A percentile compares a stretch with the other conserved stretches of the same genome.
Conservation (phyloP, 2,329 filamentous ascomycete species). For the Ophiosphaerella korrae region DNA sequence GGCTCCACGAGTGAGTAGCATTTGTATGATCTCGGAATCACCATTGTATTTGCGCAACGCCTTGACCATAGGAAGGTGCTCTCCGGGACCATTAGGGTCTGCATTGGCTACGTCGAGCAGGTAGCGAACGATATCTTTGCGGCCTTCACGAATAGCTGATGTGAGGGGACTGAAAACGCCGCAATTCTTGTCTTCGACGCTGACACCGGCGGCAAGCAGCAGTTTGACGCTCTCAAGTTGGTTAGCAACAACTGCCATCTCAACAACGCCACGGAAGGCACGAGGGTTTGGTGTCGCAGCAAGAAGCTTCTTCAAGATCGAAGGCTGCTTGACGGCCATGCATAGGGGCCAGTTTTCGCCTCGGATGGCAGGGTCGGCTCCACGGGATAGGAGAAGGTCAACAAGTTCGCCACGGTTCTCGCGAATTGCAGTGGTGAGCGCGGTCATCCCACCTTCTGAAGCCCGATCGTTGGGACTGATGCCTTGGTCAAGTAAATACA, state of each 20-base stretch:
- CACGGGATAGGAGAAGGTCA: constrained; percentile 62
- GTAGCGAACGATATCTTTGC: constrained; percentile 64
- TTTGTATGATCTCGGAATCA: constrained; percentile 65
- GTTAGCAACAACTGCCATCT: constrained; percentile 70
- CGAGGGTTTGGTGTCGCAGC: constrained; percentile 61
- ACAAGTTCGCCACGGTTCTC: constrained; percentile 65
- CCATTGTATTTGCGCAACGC: constrained; percentile 66
- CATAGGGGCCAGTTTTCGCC: constrained; percentile 74
- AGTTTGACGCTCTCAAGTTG: constrained; percentile 71
- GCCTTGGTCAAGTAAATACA: constrained; percentile 65
- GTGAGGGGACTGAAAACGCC: constrained; percentile 74
- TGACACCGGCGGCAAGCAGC: constrained; percentile 67
- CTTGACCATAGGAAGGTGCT: constrained; percentile 74
- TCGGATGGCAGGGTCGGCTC: constrained; percentile 66
- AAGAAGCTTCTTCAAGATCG: constrained; percentile 64
- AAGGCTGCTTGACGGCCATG: constrained; percentile 68
- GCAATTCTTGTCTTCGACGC: constrained; percentile 72
- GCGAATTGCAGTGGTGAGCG: constrained; percentile 69
- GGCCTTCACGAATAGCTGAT: constrained; percentile 68
- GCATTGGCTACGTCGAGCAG: constrained; percentile 66
- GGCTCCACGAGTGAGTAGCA: constrained; percentile 67
- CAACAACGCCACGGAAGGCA: constrained; percentile 69
- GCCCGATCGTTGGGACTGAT: constrained; percentile 66
- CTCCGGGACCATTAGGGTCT: constrained; percentile 69
- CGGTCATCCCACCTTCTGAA: constrained; percentile 60